phyloP scores from a whole-genome alignment of 1,284 basidiomycete genomes.

The Tetrapyrgos nigripes region DNA sequence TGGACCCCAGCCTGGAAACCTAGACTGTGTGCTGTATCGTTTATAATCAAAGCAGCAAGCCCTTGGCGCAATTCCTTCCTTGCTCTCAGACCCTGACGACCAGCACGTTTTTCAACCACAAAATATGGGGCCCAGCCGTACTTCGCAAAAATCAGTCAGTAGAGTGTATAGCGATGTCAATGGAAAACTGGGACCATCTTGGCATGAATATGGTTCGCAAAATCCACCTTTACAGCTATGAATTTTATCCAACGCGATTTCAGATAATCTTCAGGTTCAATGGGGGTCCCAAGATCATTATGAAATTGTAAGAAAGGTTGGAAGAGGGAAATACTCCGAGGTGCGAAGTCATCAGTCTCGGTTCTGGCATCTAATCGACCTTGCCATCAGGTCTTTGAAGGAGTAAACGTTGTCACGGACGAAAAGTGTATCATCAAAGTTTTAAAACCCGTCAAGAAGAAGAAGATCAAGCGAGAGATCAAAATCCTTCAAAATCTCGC shows the following conservation, averaged over 20 bases:
- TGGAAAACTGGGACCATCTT: constrained; percentile 71
- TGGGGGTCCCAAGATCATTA: constrained; percentile 99
- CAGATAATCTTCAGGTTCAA: constrained; percentile 91
- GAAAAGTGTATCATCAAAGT: constrained; percentile 99
- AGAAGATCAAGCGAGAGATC: constrained; percentile 99
- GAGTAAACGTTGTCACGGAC: constrained; percentile 91
- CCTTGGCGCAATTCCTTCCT: too few species aligned
- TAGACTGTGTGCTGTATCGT: too few species aligned
- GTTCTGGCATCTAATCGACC: constrained; percentile 15
- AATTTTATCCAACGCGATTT: constrained; percentile 18
- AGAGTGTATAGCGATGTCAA: constrained; percentile 82
- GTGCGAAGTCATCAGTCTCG: constrained; percentile 46
- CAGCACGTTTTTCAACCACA: too few species aligned
- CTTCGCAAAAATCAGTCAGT: constrained; percentile 77
- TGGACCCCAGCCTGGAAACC: too few species aligned
- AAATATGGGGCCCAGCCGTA: too few species aligned
- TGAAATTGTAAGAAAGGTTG: constrained; percentile 97
- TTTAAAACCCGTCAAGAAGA: constrained; percentile 99
- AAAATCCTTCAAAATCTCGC: constrained; percentile 98
- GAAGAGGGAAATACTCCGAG: constrained; percentile 96
- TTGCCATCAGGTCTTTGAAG: constrained; percentile 88
- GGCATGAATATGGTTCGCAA: constrained; percentile 80
- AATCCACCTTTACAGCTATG: constrained; percentile 17
- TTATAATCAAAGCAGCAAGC: too few species aligned
- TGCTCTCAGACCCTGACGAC: too few species aligned